Percentiles rank a stretch among this genome's conserved stretches.
These are phyloP conservation scores for Neostapfia colusana DNA, from an alignment of 176 grass and related monocot species.

Conservation along the genomic window DNA sequence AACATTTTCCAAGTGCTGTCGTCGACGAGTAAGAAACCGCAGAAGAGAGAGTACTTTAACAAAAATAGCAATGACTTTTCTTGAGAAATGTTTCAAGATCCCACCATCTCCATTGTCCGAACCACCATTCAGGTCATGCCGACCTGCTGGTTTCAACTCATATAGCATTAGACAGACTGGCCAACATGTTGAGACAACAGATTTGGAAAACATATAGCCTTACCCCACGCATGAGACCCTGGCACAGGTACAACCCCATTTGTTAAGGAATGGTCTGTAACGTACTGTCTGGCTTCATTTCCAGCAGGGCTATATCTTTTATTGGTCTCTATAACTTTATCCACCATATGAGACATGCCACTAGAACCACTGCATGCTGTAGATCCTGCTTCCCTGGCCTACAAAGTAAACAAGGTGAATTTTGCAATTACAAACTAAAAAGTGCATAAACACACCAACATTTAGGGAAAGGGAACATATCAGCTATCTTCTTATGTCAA, in stretches of 20 bases:
- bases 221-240: slow-evolving; percentile 32
- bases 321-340: slow-evolving; percentile 62
- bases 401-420: slow-evolving; percentile 29
- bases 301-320: slow-evolving; percentile 44
- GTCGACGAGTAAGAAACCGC: slow-evolving; percentile 43
- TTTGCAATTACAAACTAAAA: slow-evolving; percentile 6
- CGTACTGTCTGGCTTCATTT: slow-evolving; percentile 41
- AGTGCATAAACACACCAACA: not conserved
- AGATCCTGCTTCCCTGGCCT: slow-evolving; percentile 69
- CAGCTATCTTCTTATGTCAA: slow-evolving; percentile 8
- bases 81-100: slow-evolving; percentile 62
- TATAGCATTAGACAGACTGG: slow-evolving; percentile 32
- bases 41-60: slow-evolving; percentile 73
- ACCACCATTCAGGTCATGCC: slow-evolving; percentile 2
- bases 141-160: slow-evolving; percentile 48
- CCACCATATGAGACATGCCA: slow-evolving; percentile 33
- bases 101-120: slow-evolving; percentile 44
- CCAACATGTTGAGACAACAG: not conserved
- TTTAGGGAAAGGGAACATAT: slow-evolving; percentile 15
- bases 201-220: not conserved
- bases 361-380: slow-evolving; percentile 45
- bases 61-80: slow-evolving; percentile 60
- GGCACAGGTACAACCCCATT: slow-evolving; percentile 35
- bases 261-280: slow-evolving; percentile 27
- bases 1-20: slow-evolving; percentile 49